Evolutionary conservation across 2,329 filamentous ascomycete species (phyloP).

Genomic region (Beauveria medogensis): DNA sequence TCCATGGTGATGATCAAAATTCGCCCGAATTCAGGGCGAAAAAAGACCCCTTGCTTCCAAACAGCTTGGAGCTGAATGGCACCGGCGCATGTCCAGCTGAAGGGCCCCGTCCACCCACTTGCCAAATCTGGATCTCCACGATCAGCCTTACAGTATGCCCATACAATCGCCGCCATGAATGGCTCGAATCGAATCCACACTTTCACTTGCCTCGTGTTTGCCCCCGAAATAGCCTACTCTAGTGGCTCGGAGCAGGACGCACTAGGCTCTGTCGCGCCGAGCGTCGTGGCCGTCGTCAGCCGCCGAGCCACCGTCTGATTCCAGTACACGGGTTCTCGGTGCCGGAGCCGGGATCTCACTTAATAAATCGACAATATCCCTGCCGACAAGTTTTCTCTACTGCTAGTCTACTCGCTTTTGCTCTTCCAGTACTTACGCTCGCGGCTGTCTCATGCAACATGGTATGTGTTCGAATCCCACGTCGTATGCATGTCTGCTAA

Average conservation of each 20-base stretch:
- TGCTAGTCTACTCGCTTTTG: not conserved
- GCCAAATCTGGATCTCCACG: not conserved
- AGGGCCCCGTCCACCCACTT: conserved; percentile 1
- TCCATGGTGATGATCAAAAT: not conserved
- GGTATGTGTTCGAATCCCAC: not conserved
- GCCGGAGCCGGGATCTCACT: not conserved
- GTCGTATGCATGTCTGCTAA: not conserved
- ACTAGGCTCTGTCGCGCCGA: not conserved
- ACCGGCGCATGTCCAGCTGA: conserved; percentile 1
- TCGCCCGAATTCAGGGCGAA: not conserved
- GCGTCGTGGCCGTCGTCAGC: conserved; percentile 4
- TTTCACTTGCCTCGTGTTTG: conserved; percentile 2
- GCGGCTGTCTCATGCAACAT: not conserved
- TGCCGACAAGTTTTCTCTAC: not conserved
- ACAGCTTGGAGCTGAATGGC: not conserved
- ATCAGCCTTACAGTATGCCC: conserved; percentile 12
- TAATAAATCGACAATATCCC: not conserved
- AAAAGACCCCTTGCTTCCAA: not conserved
- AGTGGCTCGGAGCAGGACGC: not conserved
- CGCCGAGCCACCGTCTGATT: conserved; percentile 9
- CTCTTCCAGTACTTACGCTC: not conserved
- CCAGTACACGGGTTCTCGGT: not conserved
- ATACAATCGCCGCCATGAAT: not conserved
- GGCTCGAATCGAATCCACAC: not conserved
- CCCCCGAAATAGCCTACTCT: not conserved